Base-by-base conservation (phyloP, 805 yeast species). In the Candida peoriensis region DNA sequence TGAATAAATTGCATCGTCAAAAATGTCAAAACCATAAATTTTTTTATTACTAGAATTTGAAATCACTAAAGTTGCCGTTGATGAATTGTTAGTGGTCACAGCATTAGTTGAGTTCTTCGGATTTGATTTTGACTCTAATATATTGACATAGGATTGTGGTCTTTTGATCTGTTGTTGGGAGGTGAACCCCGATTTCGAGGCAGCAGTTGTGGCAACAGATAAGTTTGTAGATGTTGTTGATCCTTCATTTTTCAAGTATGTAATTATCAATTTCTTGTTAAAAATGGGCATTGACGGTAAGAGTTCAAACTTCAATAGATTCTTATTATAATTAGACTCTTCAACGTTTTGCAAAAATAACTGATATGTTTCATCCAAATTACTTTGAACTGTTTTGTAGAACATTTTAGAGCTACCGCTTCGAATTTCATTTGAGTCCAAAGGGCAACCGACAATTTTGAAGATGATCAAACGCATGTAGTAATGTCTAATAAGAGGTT, bases 401-500 rank as follows among this genome's bases (percentile, higher is more conserved):
- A 38, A 19, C n/a, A n/a, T n/a, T n/a, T n/a, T n/a, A n/a, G n/a
- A n/a, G n/a, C n/a, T n/a, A n/a, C n/a, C n/a, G n/a, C n/a, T n/a
- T n/a, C n/a, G n/a, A n/a, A n/a, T n/a, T n/a, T n/a, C n/a, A 21
- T 34, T 28, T n/a, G 21, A 19, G 11, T 29, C 30, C 4, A 28
- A 12, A 12, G 34, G 28, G 10, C 38, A 23, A 8, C 42, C 33
- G 30, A 43, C 40, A 28, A 80, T 56, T 42, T 85, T 71, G 82
- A 90, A 86, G 31, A 84, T 67, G 13, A 86, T 39, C 16, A 86
- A 63, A 26, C 88, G 64, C 31, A 73, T 64, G 54, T 78, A 86
- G 48, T 78, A 82, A 4, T 81, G 70, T 24, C 95, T 64, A 17
- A 84, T 78, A 13, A 85, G 56, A 4, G 95, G 88, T 48, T 78